Percentiles rank a stretch among this genome's conserved stretches.
Conservation (phyloP, 2,329 filamentous ascomycete species). For the Calonectria montana region DNA sequence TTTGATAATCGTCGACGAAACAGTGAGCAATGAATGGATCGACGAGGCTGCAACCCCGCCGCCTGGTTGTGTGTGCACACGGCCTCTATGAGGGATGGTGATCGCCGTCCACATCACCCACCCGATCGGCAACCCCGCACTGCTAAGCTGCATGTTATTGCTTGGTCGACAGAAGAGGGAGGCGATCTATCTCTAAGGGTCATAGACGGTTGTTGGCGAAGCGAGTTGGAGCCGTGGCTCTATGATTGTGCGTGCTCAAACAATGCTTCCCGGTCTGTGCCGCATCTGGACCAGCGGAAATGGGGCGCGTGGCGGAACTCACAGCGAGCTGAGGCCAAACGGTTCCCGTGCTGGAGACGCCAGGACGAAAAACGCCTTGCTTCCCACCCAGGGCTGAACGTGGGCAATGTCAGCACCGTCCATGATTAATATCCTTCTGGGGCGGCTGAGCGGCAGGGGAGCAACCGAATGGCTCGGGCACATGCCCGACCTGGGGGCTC, state of each 20-base stretch:
- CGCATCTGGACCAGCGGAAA: neutral
- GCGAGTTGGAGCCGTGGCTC: neutral
- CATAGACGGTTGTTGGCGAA: neutral
- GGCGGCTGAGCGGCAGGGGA: neutral
- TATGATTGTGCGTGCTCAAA: neutral
- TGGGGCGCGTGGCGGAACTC: neutral
- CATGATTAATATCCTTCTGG: neutral
- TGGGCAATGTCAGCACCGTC: neutral
- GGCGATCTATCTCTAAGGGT: neutral
- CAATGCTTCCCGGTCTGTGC: neutral
- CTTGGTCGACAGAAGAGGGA: conserved; percentile 3
- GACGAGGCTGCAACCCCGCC: neutral
- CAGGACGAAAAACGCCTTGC: conserved; percentile 5
- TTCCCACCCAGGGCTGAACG: neutral
- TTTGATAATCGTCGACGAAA: neutral
- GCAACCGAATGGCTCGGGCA: neutral
- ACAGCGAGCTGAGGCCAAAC: neutral
- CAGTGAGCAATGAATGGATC: neutral
- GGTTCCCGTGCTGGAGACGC: neutral
- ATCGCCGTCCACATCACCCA: conserved; percentile 26
- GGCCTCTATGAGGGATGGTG: conserved; percentile 2
- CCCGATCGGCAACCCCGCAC: conserved; percentile 42
- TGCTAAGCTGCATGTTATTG: conserved; percentile 20
- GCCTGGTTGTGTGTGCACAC: neutral
- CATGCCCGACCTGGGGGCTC: neutral